These are phyloP conservation scores for Setaria viridis DNA, from an alignment of 202 grass and related monocot genomes.

Conservation along the genomic window DNA sequence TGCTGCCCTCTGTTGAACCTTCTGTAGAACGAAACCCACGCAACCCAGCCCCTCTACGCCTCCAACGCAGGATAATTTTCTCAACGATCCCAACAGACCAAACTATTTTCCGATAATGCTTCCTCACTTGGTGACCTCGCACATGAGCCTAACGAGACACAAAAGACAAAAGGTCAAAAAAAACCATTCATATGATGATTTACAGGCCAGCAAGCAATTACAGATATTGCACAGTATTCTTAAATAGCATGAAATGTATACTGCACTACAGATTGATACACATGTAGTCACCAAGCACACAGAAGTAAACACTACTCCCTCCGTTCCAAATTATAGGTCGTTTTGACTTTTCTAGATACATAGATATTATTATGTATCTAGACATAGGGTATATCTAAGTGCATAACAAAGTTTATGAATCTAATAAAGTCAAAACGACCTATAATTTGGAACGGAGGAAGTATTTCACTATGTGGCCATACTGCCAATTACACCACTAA, in stretches of 20 bases:
- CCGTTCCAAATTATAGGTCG: no score
- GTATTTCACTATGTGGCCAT: not conserved
- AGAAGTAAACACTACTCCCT: conserved; percentile 25
- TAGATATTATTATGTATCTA: no score
- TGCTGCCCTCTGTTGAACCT: conserved; percentile 46
- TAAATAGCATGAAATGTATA: not conserved
- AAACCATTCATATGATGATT: not conserved
- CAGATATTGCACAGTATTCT: not conserved
- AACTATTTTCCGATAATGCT: conserved; percentile 78
- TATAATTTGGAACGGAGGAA: no score
- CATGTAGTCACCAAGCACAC: conserved; percentile 7
- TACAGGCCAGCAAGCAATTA: not conserved
- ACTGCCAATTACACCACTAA: not conserved
- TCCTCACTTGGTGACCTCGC: conserved; percentile 82
- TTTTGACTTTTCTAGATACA: no score
- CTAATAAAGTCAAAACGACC: no score
- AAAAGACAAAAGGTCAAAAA: not conserved
- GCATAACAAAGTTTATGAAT: no score
- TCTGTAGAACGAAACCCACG: conserved; percentile 64
- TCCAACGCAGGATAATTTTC: conserved; percentile 80
- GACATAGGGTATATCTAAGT: no score
- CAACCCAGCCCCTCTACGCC: conserved; percentile 78
- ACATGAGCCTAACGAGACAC: conserved; percentile 71
- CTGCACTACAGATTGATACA: not conserved
- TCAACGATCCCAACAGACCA: conserved; percentile 83